Conservation (phyloP, 495 filamentous ascomycete species). For the Trichoderma erinaceum region DNA sequence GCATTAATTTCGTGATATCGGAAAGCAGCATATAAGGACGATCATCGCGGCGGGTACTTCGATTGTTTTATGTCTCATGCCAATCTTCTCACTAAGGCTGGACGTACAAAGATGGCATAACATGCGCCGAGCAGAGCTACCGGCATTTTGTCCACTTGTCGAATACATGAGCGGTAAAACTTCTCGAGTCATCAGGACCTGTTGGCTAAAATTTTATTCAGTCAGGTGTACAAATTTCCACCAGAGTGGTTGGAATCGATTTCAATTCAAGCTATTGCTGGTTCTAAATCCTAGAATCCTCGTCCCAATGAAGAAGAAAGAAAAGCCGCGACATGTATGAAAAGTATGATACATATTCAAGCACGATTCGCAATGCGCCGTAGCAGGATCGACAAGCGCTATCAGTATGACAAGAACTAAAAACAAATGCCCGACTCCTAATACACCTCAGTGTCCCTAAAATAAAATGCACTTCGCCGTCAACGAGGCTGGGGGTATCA, state of each 20-base stretch:
- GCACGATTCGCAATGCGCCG: constrained; percentile 4
- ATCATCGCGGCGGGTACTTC: neutral
- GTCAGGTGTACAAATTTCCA: neutral
- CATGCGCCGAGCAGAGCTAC: neutral
- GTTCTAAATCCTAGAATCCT: neutral
- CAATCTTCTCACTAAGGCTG: neutral
- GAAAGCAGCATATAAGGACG: neutral
- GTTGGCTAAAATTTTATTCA: constrained; percentile 10
- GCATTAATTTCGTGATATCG: neutral
- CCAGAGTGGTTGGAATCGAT: neutral
- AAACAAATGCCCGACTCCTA: constrained; percentile 14
- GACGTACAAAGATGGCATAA: neutral
- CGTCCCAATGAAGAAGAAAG: neutral
- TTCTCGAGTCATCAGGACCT: constrained; percentile 1
- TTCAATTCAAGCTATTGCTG: neutral
- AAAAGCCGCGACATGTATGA: neutral
- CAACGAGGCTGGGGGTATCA: constrained; percentile 16
- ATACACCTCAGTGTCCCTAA: constrained; percentile 11
- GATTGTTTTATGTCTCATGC: neutral
- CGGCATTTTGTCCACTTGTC: neutral
- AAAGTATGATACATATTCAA: constrained; percentile 7
- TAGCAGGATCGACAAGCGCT: neutral
- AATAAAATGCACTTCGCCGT: constrained; percentile 11
- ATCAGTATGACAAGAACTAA: constrained; percentile 11
- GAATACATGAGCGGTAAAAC: neutral